Evolutionary conservation across 768 basidiomycete genomes (phyloP), one percentile per base, ranked within the genome.

Genomic region (Suillus brevipes): DNA sequence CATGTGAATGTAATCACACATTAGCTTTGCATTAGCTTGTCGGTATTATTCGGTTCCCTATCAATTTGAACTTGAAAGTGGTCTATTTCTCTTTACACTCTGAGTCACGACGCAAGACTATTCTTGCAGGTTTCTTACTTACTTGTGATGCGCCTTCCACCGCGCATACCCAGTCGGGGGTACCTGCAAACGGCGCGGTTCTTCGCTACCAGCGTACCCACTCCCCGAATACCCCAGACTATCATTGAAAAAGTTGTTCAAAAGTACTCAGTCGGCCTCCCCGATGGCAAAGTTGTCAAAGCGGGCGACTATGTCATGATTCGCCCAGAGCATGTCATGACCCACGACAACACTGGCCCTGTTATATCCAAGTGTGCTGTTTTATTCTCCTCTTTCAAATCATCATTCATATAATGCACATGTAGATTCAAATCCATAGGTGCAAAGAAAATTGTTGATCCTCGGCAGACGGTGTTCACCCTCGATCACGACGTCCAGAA

Each of bases 271-370:
- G 93, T 99, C n/a, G 95, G 89, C 59, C 82, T 95, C 1, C 88
- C 94, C 3, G 78, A 83, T 61, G 91, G 90, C 52, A 93, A 90
- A 75, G 80, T 83, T 18, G 92, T 99, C 69, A 89, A 87, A 70
- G 93, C 95, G 43, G 97, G 97, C 16, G 97, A 99, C 88, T 99
- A 99, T 88, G 95, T 99, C 45, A 99, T 98, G 96, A 97, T 99
- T 79, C 87, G 88, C 49, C 97, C 97, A 28, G 90, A 98, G 75
- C 95, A 99, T 85, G 95, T 98, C 70, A 96, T 96, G 94, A 96
- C 94, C 12, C 95, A 96, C 69, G 97, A 99, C 73, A 99, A 99
- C 75, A 99, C 97, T 14, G 97, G 95, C 0, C 97, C 97, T 8
- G 96, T 99, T 67, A 97, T 99, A 66, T 89, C 92, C 74, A 99